Percentiles rank a stretch among this genome's conserved stretches.
Evolutionary conservation across 768 basidiomycete genomes (phyloP).

Genomic region (Neoboletus brunneissimus): DNA sequence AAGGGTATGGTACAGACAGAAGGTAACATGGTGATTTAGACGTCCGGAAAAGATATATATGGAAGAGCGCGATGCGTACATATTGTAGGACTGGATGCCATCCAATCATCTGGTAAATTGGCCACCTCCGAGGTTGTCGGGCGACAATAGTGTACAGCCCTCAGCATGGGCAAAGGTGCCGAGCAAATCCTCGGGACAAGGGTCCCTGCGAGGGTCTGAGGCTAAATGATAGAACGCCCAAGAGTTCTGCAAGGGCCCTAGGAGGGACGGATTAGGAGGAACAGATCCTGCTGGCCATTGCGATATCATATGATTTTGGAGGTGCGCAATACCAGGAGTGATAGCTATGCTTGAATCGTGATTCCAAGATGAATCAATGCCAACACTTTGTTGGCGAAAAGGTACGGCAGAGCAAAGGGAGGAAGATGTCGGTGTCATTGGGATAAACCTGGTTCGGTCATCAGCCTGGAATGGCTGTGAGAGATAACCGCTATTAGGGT

Average conservation of each 20-base stretch:
- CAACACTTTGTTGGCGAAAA: slow-evolving; percentile 1
- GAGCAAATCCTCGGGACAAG: not conserved
- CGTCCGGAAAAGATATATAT: not conserved
- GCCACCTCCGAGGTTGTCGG: slow-evolving; percentile 1
- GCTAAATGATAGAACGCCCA: not conserved
- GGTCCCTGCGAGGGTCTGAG: slow-evolving; percentile 2
- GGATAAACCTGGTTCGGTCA: not conserved
- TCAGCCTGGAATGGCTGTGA: slow-evolving; percentile 3
- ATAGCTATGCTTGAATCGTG: not conserved
- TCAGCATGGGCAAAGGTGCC: slow-evolving; percentile 1
- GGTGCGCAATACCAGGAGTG: not conserved
- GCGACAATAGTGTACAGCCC: not conserved
- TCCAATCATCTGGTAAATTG: slow-evolving; percentile 1
- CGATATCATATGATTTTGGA: slow-evolving; percentile 1
- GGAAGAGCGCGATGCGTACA: not conserved
- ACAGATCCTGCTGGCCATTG: slow-evolving; percentile 2
- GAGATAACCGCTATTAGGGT: not conserved
- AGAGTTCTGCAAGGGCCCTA: not conserved
- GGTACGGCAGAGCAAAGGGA: not conserved
- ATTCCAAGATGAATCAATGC: not conserved
- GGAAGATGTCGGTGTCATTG: not conserved
- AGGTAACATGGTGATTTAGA: not conserved
- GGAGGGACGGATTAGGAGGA: not conserved
- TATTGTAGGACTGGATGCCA: not conserved
- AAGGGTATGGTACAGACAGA: not conserved